Evolutionary conservation across 2,329 filamentous ascomycete genomes (phyloP), one percentile per base, ranked within the genome.

Genomic region (Xylariomycetidae sp.): DNA sequence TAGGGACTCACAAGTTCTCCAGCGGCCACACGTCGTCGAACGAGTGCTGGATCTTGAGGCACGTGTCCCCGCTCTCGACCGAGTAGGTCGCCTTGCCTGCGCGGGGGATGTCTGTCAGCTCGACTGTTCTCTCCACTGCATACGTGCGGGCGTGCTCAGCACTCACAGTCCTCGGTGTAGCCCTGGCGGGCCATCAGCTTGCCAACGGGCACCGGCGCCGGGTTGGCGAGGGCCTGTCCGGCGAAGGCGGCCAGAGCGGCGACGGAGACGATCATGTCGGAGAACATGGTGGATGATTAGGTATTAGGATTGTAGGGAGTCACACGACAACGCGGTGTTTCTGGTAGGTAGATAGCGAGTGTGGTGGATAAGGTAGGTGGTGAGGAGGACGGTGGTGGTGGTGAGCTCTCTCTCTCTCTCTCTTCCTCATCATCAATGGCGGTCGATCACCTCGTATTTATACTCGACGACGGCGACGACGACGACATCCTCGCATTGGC

Each of bases 11-110:
- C 49, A 52, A 52, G 2, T 48, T 25, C n/a, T 19, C 24, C 2
- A 49, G 39, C 2, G 34, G 42, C 17, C 43, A 49, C 10, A 34
- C 29, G 63, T 65, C 71, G 36, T 32, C 30, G 31, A 42, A 44
- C 25, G 37, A 34, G 29, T 39, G 29, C 10, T 41, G 29, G 34
- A 53, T 53, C 23, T 6, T 31, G 26, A 34, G 34, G 31, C 50
- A 53, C 18, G 20, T 40, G 22, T 53, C 49, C 5, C 44, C 46
- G 1, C 19, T 19, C 9, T 27, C 18, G 7, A 53, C 39, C n/a
- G 42, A 36, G 37, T 52, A 52, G 1, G 39, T 45, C 6, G 32
- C 16, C 19, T 20, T 32, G 38, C 49, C 49, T 48, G 36, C 38
- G 9, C 15, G 5, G 5, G 13, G 15, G 12, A 12, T 6, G 16